Percentiles rank a stretch among this genome's conserved stretches.
Conservation (phyloP, 768 basidiomycete species). For the Podaxis sp. region DNA sequence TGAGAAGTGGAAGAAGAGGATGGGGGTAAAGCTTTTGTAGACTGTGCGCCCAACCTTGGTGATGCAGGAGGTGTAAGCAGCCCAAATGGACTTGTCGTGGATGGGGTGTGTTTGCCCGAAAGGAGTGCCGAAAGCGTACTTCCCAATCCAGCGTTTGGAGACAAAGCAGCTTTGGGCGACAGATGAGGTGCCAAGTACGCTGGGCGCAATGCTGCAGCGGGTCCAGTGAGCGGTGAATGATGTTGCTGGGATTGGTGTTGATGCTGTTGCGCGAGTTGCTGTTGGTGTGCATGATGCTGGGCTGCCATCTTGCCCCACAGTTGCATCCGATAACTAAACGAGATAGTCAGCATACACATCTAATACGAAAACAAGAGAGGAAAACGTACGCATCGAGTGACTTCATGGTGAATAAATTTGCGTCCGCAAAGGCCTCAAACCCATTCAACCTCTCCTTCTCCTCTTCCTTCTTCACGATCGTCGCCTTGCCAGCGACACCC, state of each 20-base stretch:
- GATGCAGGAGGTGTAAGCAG: conserved; percentile 7
- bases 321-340: conserved; percentile 75
- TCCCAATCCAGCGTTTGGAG: background rate
- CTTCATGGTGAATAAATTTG: conserved; percentile 86
- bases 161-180: conserved; percentile 2
- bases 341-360: conserved; percentile 12
- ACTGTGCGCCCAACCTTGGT: conserved; percentile 3
- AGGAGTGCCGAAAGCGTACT: conserved; percentile 9
- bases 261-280: conserved; percentile 30
- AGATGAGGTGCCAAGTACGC: conserved; percentile 13
- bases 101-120: conserved; percentile 3
- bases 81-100: background rate
- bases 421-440: conserved; percentile 78
- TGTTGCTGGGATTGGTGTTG: conserved; percentile 30
- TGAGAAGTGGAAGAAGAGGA: background rate
- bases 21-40: background rate
- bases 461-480: conserved; percentile 12
- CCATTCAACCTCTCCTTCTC: conserved; percentile 29
- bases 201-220: conserved; percentile 12
- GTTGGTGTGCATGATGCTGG: conserved; percentile 49
- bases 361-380: conserved; percentile 11
- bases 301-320: conserved; percentile 89
- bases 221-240: conserved; percentile 19
- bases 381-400: conserved; percentile 70
- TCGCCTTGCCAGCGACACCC: conserved; percentile 14